phyloP scores from a whole-genome alignment of 495 filamentous ascomycete genomes.

The Hyaloscypha bicolor region DNA sequence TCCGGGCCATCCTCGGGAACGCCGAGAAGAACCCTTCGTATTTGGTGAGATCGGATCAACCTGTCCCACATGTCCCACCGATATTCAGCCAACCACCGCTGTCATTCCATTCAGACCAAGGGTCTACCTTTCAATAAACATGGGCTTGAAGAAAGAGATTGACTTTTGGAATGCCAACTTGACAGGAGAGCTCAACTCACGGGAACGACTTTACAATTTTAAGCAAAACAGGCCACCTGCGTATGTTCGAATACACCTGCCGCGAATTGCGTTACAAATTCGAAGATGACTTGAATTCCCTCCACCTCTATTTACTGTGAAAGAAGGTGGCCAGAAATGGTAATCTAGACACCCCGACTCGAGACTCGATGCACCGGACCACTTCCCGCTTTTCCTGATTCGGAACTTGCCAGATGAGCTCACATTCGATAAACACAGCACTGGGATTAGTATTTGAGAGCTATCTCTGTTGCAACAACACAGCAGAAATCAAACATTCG shows the following conservation, averaged over 20 bases:
- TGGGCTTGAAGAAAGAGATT: background rate
- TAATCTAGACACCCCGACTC: background rate
- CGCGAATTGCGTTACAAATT: background rate
- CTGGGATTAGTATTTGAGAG: background rate
- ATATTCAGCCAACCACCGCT: constrained; percentile 6
- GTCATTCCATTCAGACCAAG: constrained; percentile 1
- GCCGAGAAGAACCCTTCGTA: constrained; percentile 5
- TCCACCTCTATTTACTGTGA: background rate
- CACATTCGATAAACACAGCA: background rate
- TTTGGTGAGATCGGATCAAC: background rate
- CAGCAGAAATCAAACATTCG: background rate
- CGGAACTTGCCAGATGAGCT: background rate
- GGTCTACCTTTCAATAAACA: constrained; percentile 1
- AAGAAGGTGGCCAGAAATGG: background rate
- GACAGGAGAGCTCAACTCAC: background rate
- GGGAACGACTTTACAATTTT: background rate
- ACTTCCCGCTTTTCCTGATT: background rate
- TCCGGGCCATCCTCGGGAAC: background rate
- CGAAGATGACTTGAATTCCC: background rate
- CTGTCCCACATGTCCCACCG: background rate
- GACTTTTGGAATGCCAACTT: background rate
- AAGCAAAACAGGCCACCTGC: background rate
- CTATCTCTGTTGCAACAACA: constrained; percentile 2
- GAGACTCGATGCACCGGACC: background rate
- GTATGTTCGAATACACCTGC: background rate